Conservation (phyloP, 2,329 filamentous ascomycete species). For the Ascochyta fabae region DNA sequence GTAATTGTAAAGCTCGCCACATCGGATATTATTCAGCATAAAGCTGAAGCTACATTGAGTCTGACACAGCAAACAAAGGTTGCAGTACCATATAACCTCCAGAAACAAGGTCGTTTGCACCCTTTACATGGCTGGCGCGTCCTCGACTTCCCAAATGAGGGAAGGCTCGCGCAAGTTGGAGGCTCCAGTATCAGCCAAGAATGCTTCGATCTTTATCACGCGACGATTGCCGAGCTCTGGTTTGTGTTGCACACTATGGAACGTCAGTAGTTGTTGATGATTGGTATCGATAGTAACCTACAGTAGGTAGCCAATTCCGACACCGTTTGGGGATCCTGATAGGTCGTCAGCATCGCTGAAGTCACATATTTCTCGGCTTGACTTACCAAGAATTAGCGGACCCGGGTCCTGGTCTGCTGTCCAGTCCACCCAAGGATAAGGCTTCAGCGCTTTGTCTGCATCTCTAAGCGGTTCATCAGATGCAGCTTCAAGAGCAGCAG, state of each 20-base stretch:
- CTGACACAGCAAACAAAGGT: no score
- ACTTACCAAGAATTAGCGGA: slow-evolving; percentile 1
- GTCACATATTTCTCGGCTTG: background rate
- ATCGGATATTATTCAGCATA: no score
- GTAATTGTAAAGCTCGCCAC: no score
- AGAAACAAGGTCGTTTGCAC: no score
- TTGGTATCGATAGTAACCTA: no score
- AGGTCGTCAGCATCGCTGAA: background rate
- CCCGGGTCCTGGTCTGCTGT: background rate
- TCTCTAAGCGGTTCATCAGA: background rate
- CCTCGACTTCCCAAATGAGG: slow-evolving; percentile 5
- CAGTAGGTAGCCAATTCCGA: slow-evolving; percentile 9
- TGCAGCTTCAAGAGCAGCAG: slow-evolving; percentile 3
- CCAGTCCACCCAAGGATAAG: slow-evolving; percentile 5
- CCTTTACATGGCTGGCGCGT: background rate
- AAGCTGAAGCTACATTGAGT: no score
- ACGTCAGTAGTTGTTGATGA: no score
- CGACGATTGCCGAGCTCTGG: slow-evolving; percentile 6
- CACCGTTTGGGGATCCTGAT: slow-evolving; percentile 11
- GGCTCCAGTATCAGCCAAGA: slow-evolving; percentile 8
- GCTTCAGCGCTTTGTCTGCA: slow-evolving; percentile 2
- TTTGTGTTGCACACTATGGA: slow-evolving; percentile 6
- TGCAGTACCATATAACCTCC: no score
- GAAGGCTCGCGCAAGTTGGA: slow-evolving; percentile 5
- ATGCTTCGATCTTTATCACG: slow-evolving; percentile 3